Conservation (phyloP, 371 early-diverging fungal species). For the Lichtheimia hyalospora region DNA sequence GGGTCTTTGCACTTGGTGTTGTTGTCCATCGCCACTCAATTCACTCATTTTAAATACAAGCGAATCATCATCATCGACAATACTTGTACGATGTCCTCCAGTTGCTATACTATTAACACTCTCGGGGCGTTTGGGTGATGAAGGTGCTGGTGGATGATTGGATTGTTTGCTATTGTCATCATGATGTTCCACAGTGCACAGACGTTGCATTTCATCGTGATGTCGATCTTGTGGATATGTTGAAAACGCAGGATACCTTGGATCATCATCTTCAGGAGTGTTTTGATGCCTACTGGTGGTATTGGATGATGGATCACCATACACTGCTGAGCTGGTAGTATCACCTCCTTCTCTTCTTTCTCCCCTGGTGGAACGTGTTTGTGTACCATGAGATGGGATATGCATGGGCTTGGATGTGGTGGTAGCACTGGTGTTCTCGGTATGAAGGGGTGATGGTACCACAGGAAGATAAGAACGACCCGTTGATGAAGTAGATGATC, state of each 20-base stretch:
- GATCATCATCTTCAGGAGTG: background rate
- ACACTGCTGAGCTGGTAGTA: background rate
- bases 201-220: slow-evolving; percentile 19
- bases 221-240: slow-evolving; percentile 25
- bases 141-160: too few species aligned
- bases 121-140: too few species aligned
- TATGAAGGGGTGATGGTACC: slow-evolving; percentile 44
- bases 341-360: too few species aligned
- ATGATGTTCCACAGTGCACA: background rate
- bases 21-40: slow-evolving; percentile 23
- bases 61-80: slow-evolving; percentile 46
- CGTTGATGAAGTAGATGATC: slow-evolving; percentile 24
- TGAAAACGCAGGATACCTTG: slow-evolving; percentile 15
- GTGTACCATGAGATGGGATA: background rate
- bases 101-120: background rate
- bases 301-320: background rate
- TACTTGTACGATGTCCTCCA: background rate
- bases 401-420: background rate
- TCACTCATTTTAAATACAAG: slow-evolving; percentile 54
- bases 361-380: too few species aligned
- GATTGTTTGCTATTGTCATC: too few species aligned
- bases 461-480: slow-evolving; percentile 38
- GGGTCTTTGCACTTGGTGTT: background rate
- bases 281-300: background rate
- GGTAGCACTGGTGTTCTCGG: slow-evolving; percentile 1